Percentiles rank a stretch among this genome's conserved stretches.
phyloP scores from a whole-genome alignment of 1,284 basidiomycete species.

The Ganoderma boninense region DNA sequence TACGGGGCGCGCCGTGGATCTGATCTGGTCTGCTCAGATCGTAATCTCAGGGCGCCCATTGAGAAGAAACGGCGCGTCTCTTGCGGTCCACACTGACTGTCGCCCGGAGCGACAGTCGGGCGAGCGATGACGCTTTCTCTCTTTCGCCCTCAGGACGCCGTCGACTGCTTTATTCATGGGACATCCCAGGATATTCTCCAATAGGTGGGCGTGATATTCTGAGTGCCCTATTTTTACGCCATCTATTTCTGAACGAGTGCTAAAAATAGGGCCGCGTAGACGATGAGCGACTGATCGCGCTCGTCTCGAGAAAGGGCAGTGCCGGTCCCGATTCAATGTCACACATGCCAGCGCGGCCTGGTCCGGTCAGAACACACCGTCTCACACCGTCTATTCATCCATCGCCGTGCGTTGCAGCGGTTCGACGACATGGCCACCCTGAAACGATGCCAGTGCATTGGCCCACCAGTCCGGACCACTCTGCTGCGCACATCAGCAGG shows the following conservation, averaged over 20 bases:
- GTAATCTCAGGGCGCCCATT: constrained; percentile 15
- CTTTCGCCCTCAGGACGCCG: constrained; percentile 21
- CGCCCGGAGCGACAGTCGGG: constrained; percentile 4
- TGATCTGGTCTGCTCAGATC: constrained; percentile 25
- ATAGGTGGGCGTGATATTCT: constrained; percentile 18
- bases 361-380: background rate
- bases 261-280: constrained; percentile 15
- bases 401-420: background rate
- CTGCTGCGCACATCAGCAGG: background rate
- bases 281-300: background rate
- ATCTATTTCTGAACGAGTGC: constrained; percentile 14
- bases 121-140: constrained; percentile 9
- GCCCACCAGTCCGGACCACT: background rate
- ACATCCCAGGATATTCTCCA: constrained; percentile 14
- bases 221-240: constrained; percentile 20
- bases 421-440: background rate
- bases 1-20: constrained; percentile 25
- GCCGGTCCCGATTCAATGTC: background rate
- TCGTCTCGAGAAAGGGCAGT: constrained; percentile 9
- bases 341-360: background rate
- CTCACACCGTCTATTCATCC: too few species aligned
- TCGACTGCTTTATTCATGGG: constrained; percentile 3
- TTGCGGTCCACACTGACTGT: constrained; percentile 11
- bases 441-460: background rate
- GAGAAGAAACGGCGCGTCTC: constrained; percentile 2